These are phyloP conservation scores for Macroventuria anomochaeta DNA, from an alignment of 2,329 filamentous ascomycete species.

Conservation along the genomic window DNA sequence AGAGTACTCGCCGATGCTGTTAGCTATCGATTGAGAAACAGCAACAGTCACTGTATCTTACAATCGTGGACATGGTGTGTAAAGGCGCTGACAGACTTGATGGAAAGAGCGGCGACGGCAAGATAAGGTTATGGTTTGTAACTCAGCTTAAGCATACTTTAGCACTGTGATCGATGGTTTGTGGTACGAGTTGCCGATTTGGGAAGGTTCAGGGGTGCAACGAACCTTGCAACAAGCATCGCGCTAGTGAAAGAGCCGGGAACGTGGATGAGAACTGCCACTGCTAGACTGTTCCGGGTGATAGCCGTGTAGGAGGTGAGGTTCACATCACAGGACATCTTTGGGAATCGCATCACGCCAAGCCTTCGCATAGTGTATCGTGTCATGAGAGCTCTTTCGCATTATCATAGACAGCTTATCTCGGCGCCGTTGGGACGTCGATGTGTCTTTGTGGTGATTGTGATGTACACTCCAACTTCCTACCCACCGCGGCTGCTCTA, in stretches of 20 bases:
- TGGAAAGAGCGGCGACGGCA: slow-evolving; percentile 3
- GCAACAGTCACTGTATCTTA: too few relatives aligned
- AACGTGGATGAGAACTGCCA: too few relatives aligned
- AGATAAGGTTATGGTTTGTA: slow-evolving; percentile 20
- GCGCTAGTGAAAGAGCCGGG: not conserved
- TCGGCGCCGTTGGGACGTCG: slow-evolving; percentile 12
- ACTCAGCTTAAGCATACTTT: slow-evolving; percentile 19
- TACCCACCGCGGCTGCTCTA: slow-evolving; percentile 49
- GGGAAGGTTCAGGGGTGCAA: slow-evolving; percentile 6
- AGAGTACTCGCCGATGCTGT: too few relatives aligned
- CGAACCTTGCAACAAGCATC: not conserved
- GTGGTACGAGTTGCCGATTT: not conserved
- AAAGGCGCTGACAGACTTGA: not conserved
- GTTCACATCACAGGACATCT: too few relatives aligned
- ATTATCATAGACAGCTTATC: slow-evolving; percentile 45
- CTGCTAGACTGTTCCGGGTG: too few relatives aligned
- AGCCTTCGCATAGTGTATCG: not conserved
- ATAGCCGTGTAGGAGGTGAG: too few relatives aligned
- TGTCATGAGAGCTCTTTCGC: slow-evolving; percentile 24
- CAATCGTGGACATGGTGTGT: not conserved
- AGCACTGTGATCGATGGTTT: slow-evolving; percentile 10
- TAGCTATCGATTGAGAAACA: too few relatives aligned
- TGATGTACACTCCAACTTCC: slow-evolving; percentile 20
- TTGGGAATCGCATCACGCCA: not conserved
- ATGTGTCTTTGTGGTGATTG: slow-evolving; percentile 32